Evolutionary conservation across 805 yeast species (phyloP).

Genomic region (Starmerella bombicola): DNA sequence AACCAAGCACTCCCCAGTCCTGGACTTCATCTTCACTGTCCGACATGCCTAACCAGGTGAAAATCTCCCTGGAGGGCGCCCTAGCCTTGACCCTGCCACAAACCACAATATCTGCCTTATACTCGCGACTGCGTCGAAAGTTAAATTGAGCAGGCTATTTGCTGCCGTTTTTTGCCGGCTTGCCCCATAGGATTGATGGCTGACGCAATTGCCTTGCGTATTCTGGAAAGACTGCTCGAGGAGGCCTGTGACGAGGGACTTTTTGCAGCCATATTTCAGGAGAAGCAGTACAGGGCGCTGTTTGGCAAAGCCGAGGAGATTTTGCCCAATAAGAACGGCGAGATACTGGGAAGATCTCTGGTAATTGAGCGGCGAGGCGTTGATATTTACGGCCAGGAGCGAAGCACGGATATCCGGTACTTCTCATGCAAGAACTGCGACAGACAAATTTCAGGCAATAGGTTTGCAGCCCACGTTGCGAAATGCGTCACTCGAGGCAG

Average conservation of each 20-base stretch:
- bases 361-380: slow-evolving; percentile 27
- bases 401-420: slow-evolving; percentile 43
- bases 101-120: too few relatives aligned
- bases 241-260: slow-evolving; percentile 29
- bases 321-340: slow-evolving; percentile 17
- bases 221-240: slow-evolving; percentile 21
- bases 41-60: too few relatives aligned
- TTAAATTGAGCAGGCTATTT: too few relatives aligned
- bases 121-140: too few relatives aligned
- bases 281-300: slow-evolving; percentile 25
- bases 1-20: slow-evolving; percentile 31
- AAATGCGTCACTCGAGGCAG: slow-evolving; percentile 63
- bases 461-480: slow-evolving; percentile 89
- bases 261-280: slow-evolving; percentile 28
- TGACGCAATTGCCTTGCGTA: slow-evolving; percentile 6
- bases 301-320: slow-evolving; percentile 26
- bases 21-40: slow-evolving; percentile 27
- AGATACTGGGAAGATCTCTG: slow-evolving; percentile 21
- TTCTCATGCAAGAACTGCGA: slow-evolving; percentile 72
- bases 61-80: too few relatives aligned
- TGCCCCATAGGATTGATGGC: too few relatives aligned
- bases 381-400: slow-evolving; percentile 34
- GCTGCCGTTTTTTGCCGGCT: too few relatives aligned
- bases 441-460: slow-evolving; percentile 75
- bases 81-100: too few relatives aligned